phyloP scores from a whole-genome alignment of 1,139 yeast species.

The Candida buenavistaensis region DNA sequence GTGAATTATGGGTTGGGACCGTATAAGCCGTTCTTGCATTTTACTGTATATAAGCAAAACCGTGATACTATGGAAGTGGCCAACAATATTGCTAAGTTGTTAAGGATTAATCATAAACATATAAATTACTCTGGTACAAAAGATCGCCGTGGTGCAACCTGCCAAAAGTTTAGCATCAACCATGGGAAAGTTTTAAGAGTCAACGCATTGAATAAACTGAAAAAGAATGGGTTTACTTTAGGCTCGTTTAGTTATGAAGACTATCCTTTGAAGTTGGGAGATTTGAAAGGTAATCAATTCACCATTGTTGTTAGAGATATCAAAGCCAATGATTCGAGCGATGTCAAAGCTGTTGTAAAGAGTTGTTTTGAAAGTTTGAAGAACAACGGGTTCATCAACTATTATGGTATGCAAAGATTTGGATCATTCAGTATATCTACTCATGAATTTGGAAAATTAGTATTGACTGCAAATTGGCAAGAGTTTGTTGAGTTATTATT shows the following conservation, averaged over 20 bases:
- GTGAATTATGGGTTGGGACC: constrained; percentile 66
- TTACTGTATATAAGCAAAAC: constrained; percentile 87
- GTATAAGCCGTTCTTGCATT: constrained; percentile 66
- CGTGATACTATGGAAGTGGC: constrained; percentile 98
- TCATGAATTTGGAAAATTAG: constrained; percentile 74
- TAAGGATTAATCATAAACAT: constrained; percentile 68
- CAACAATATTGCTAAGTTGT: constrained; percentile 64
- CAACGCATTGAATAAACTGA: constrained; percentile 69
- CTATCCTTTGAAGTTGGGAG: constrained; percentile 70
- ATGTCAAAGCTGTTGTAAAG: constrained; percentile 44
- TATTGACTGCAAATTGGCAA: constrained; percentile 76
- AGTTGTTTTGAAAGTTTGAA: constrained; percentile 59
- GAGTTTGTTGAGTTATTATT: constrained; percentile 75
- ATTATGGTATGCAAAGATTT: constrained; percentile 96
- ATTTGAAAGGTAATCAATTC: constrained; percentile 84
- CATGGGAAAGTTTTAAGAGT: constrained; percentile 78
- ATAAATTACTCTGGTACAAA: constrained; percentile 92
- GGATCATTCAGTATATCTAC: constrained; percentile 95
- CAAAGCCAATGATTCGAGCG: constrained; percentile 24
- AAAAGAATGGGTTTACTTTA: constrained; percentile 65
- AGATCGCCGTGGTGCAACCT: constrained; percentile 94
- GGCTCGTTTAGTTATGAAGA: constrained; percentile 78
- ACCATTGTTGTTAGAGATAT: constrained; percentile 80
- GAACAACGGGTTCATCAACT: constrained; percentile 80
- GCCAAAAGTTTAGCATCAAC: constrained; percentile 75